phyloP scores from a whole-genome alignment of 225 moss, liverwort and hornwort species.

The Pleurozium schreberi region DNA sequence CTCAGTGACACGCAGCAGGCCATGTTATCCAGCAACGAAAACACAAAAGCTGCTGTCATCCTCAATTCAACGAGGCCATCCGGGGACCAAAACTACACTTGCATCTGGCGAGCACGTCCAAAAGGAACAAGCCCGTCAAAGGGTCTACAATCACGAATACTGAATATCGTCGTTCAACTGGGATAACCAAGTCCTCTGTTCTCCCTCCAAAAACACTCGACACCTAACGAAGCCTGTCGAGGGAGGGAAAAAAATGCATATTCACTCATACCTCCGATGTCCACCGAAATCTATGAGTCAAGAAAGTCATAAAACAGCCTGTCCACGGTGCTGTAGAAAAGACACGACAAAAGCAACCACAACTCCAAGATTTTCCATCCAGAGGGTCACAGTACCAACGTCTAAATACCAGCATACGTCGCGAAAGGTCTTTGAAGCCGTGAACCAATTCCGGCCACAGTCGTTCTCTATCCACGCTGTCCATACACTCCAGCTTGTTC shows the following conservation, averaged over 20 bases:
- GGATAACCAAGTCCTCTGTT: not conserved
- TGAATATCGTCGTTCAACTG: not conserved
- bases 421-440: slow-evolving; percentile 91
- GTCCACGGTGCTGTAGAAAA: not conserved
- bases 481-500: slow-evolving; percentile 93
- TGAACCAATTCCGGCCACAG: slow-evolving; percentile 88
- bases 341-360: not conserved
- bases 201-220: not conserved
- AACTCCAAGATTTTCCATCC: not conserved
- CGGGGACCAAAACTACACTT: not conserved
- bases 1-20: not conserved
- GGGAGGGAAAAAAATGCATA: not conserved
- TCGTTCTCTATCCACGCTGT: slow-evolving; percentile 75
- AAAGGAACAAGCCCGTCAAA: not conserved
- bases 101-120: not conserved
- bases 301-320: not conserved
- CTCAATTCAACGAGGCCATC: not conserved
- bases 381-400: not conserved
- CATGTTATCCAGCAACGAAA: not conserved
- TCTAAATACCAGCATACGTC: slow-evolving; percentile 42
- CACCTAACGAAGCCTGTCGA: not conserved
- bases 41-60: not conserved
- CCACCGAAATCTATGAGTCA: not conserved
- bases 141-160: not conserved
- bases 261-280: not conserved